These are phyloP conservation scores for Hordeum marinum DNA, from an alignment of 176 grass and related monocot species.

Conservation along the genomic window DNA sequence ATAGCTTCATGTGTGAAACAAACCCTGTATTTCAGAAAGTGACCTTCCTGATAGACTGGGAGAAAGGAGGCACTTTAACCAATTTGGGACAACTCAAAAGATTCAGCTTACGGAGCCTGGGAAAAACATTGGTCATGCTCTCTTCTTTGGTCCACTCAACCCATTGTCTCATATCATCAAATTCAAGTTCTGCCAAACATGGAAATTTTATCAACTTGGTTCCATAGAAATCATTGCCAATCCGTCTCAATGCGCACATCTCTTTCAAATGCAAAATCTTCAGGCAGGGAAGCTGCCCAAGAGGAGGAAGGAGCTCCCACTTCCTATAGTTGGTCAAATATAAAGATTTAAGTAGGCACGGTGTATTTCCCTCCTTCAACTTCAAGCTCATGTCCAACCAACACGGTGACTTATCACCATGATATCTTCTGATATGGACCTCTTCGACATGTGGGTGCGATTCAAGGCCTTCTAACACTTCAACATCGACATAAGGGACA, in stretches of 20 bases:
- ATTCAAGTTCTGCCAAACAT: slow-evolving; percentile 39
- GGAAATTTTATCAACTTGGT: slow-evolving; percentile 10
- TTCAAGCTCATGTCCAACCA: slow-evolving; percentile 26
- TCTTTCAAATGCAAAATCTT: slow-evolving; percentile 51
- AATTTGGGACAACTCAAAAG: slow-evolving; percentile 33
- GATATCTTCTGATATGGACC: slow-evolving; percentile 49
- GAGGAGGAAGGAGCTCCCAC: slow-evolving; percentile 52
- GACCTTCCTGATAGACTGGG: background rate
- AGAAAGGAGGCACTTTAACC: slow-evolving; percentile 29
- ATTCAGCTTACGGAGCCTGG: slow-evolving; percentile 34
- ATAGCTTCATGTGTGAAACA: slow-evolving; percentile 37
- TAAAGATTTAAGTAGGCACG: slow-evolving; percentile 23
- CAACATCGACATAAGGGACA: background rate
- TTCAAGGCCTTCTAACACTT: slow-evolving; percentile 43
- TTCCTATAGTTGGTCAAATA: slow-evolving; percentile 51
- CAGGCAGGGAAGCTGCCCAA: slow-evolving; percentile 45
- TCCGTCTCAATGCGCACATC: slow-evolving; percentile 29
- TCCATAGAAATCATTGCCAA: slow-evolving; percentile 34
- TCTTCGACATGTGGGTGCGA: slow-evolving; percentile 36
- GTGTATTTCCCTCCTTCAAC: background rate
- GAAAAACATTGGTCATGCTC: background rate
- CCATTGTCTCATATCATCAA: slow-evolving; percentile 45
- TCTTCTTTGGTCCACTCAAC: slow-evolving; percentile 26
- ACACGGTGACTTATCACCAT: slow-evolving; percentile 24
- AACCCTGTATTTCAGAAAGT: slow-evolving; percentile 1